Conservation (phyloP, 176 grass and related monocot genomes). For the Musa itinerans region DNA sequence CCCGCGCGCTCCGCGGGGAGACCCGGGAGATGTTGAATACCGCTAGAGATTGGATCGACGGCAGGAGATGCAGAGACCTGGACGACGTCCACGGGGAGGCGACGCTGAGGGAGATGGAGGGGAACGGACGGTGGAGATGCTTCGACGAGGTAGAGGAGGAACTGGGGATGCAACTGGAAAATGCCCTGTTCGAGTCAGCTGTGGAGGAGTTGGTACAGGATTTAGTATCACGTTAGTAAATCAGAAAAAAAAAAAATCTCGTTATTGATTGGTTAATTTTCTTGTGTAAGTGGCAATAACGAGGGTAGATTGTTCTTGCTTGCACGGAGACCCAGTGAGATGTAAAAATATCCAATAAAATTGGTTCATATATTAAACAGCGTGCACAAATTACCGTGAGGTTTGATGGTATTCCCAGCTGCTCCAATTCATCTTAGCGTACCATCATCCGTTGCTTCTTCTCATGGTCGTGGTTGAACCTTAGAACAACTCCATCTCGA, state of each 20-base stretch:
- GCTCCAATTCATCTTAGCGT: too few species aligned
- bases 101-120: conserved; percentile 40
- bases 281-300: neutral
- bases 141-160: conserved; percentile 30
- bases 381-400: too few species aligned
- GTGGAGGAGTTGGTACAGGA: conserved; percentile 34
- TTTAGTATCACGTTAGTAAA: neutral
- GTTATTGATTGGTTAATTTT: neutral
- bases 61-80: conserved; percentile 18
- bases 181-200: conserved; percentile 24
- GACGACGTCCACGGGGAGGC: conserved; percentile 17
- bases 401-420: too few species aligned
- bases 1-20: neutral
- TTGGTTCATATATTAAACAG: neutral
- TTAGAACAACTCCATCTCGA: too few species aligned
- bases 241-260: neutral
- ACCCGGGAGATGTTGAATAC: neutral
- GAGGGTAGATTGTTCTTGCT: too few species aligned
- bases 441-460: too few species aligned
- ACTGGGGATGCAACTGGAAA: conserved; percentile 22
- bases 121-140: conserved; percentile 35
- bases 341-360: neutral
- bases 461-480: too few species aligned
- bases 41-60: conserved; percentile 45
- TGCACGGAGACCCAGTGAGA: neutral